A percentile compares a stretch with the other conserved stretches of the same genome.
phyloP scores from a whole-genome alignment of 768 basidiomycete species.

The Suillus tomentosus region DNA sequence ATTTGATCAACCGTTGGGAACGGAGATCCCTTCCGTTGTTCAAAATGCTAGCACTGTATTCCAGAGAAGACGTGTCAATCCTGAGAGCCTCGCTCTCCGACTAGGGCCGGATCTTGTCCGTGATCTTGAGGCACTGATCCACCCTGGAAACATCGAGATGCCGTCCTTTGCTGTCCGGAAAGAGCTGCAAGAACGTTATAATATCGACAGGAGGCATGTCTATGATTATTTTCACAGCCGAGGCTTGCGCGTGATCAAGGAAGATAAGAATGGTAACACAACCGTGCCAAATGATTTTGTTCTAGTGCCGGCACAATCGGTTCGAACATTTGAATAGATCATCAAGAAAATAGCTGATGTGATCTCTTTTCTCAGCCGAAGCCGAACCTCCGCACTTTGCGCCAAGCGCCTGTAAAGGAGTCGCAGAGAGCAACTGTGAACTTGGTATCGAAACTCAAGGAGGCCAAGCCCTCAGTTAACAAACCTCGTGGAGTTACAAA shows the following conservation, averaged over 20 bases:
- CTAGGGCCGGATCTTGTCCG: constrained; percentile 66
- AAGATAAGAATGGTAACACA: constrained; percentile 60
- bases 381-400: constrained; percentile 34
- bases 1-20: constrained; percentile 1
- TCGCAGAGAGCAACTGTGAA: constrained; percentile 10
- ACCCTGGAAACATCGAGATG: constrained; percentile 72
- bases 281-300: constrained; percentile 27
- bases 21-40: background rate
- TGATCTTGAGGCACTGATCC: constrained; percentile 72
- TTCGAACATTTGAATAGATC: constrained; percentile 9
- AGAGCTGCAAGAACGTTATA: constrained; percentile 69
- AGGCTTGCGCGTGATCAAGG: constrained; percentile 63
- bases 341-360: constrained; percentile 15
- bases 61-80: constrained; percentile 57
- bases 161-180: constrained; percentile 70
- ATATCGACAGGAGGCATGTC: constrained; percentile 71
- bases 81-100: constrained; percentile 66
- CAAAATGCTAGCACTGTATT: constrained; percentile 12
- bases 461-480: background rate
- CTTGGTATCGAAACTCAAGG: constrained; percentile 3
- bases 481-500: constrained; percentile 34
- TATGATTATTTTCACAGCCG: constrained; percentile 78
- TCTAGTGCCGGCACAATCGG: constrained; percentile 25
- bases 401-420: constrained; percentile 28
- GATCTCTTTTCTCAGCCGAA: constrained; percentile 27